Evolutionary conservation across 495 filamentous ascomycete genomes (phyloP).

Genomic region (Penicillium cataractarum): DNA sequence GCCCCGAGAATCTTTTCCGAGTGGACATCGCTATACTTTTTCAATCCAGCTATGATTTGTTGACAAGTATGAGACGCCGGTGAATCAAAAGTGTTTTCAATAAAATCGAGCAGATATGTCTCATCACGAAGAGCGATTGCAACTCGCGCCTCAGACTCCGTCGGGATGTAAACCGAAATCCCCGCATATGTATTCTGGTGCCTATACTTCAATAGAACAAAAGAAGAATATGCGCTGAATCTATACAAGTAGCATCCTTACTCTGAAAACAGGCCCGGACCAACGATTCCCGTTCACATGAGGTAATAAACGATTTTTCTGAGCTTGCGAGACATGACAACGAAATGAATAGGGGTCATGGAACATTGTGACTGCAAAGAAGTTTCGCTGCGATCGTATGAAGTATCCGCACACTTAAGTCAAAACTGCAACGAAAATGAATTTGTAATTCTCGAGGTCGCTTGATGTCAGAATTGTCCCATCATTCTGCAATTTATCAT

Average conservation of each 20-base stretch:
- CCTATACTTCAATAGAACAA: background rate
- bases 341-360: too few relatives aligned
- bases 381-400: too few relatives aligned
- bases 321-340: too few relatives aligned
- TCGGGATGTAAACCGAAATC: background rate
- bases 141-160: background rate
- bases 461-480: too few relatives aligned
- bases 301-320: background rate
- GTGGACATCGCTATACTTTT: background rate
- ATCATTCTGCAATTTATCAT: too few relatives aligned
- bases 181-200: background rate
- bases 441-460: too few relatives aligned
- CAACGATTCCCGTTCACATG: background rate
- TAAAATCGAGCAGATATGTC: background rate
- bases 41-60: background rate
- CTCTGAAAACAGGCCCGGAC: background rate
- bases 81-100: background rate
- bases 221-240: background rate
- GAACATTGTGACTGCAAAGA: too few relatives aligned
- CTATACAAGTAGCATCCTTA: background rate
- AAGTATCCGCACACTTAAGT: too few relatives aligned
- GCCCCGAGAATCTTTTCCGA: conserved; percentile 62
- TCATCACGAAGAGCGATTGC: background rate
- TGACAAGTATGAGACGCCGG: background rate
- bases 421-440: too few relatives aligned